Base-by-base conservation (phyloP, 106 monocot species). In the Apostasia ramifera region DNA sequence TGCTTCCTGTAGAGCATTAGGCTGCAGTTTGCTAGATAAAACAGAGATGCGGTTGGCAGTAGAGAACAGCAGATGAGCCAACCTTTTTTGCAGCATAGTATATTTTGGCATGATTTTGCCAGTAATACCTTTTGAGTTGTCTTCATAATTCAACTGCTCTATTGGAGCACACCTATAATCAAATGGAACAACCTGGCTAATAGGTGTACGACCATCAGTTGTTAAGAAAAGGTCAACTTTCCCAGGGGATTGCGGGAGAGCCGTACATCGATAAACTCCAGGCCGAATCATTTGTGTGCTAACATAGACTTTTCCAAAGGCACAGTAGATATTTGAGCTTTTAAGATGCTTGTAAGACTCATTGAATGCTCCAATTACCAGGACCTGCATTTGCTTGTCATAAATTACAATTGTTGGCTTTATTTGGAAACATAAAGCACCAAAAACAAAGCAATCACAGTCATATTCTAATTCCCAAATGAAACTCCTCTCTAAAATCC, bases 61-160 rank as follows among this genome's bases (percentile, higher is more conserved):
- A 44, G 92, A 77, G 74, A 90, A 98, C 12, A 98, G 77, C 53
- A 98, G 74, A 77, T 83, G 84, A 47, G 73, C 67, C 66, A 98
- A 81, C 50, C 92, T 86, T 68, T 62, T 71, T 53, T 81, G 73
- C 63, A 73, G 26, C 53, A 71, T 38, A 59, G 56, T 61, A 39
- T 84, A 56, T 66, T 47, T 51, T 53, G 7, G 40, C 3, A 73
- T 73, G 47, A 42, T 0, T 40, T 70, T 44, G 59, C 46, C 57
- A 65, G 37, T 66, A 38, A 55, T 67, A 58, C 70, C 57, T 58
- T 74, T 74, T 60, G 63, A 66, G 46, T 76, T 68, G 5, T 55
- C 50, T 50, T 4, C 70, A 73, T 53, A 68, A 66, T 48, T 70
- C 46, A 55, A 61, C 40, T 57, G 39, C 44, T 6, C 48, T 37